Conservation (phyloP, 129 eudicot genomes). For the Centrapalus pauciflorus region DNA sequence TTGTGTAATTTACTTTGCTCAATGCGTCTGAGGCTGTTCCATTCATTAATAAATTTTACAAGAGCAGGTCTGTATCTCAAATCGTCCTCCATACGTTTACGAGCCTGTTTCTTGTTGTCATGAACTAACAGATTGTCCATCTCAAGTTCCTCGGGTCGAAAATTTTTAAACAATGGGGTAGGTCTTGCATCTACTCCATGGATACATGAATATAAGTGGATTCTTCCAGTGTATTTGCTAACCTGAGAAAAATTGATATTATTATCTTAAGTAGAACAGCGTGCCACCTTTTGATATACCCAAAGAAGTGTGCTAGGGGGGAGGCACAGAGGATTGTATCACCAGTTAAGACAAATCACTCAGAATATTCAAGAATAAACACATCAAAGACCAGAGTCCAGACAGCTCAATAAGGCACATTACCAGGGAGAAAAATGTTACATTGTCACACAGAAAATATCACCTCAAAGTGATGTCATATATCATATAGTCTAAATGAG, state of each 20-base stretch:
- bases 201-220: constrained; percentile 78
- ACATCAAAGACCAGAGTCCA: background rate
- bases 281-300: too few species aligned
- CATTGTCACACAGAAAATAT: too few species aligned
- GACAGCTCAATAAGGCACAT: too few species aligned
- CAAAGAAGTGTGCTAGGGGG: too few species aligned
- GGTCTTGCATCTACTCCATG: constrained; percentile 70
- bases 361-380: background rate
- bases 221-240: constrained; percentile 89
- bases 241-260: constrained; percentile 55
- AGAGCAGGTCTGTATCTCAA: constrained; percentile 46
- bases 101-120: constrained; percentile 21
- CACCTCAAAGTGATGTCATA: too few species aligned
- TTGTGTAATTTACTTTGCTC: constrained; percentile 54
- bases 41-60: constrained; percentile 55
- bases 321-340: too few species aligned
- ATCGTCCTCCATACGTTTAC: constrained; percentile 32
- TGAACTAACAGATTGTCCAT: constrained; percentile 16
- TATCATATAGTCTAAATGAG: too few species aligned
- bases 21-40: constrained; percentile 75
- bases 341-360: too few species aligned
- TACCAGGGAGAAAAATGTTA: too few species aligned
- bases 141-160: constrained; percentile 73
- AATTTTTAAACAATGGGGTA: constrained; percentile 66
- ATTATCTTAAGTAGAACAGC: too few species aligned